Evolutionary conservation across 306 rosid species (phyloP).

Genomic region (Comarum palustre): DNA sequence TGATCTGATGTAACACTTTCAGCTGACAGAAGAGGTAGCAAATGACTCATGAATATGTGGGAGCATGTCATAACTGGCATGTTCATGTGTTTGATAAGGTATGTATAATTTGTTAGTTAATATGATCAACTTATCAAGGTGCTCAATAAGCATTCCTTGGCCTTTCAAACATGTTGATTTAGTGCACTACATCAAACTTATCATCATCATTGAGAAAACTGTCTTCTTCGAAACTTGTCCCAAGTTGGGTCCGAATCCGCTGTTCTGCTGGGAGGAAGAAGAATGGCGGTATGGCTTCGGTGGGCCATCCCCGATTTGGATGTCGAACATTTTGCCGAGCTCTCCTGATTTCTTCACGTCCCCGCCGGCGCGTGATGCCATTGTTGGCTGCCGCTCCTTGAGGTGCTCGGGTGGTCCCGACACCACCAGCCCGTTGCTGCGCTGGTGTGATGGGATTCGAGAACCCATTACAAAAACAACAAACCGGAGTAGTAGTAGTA

Average conservation of each 20-base stretch:
- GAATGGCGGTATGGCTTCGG: slow-evolving; percentile 53
- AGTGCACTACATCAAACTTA: background rate
- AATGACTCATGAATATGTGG: background rate
- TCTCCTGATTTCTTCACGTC: slow-evolving; percentile 94
- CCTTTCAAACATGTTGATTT: background rate
- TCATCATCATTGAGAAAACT: background rate
- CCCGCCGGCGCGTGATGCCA: slow-evolving; percentile 87
- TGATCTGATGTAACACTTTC: no score
- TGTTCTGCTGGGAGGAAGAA: slow-evolving; percentile 65
- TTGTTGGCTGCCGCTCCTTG: slow-evolving; percentile 80
- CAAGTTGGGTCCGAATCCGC: slow-evolving; percentile 69
- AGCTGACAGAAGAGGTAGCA: no score
- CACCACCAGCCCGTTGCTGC: slow-evolving; percentile 81
- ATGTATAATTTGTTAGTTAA: no score
- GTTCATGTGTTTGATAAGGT: background rate
- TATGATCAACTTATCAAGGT: background rate
- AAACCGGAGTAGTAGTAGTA: background rate
- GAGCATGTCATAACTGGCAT: background rate
- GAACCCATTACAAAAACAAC: slow-evolving; percentile 48
- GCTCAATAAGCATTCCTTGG: background rate
- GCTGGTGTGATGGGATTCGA: slow-evolving; percentile 86
- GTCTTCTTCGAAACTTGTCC: slow-evolving; percentile 43
- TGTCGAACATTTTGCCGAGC: slow-evolving; percentile 84
- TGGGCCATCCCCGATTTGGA: slow-evolving; percentile 40
- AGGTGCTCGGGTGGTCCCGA: slow-evolving; percentile 84